Percentiles rank a stretch among this genome's conserved stretches.
Conservation (phyloP, 345 rosid genomes). For the Pseudoturritis turrita region DNA sequence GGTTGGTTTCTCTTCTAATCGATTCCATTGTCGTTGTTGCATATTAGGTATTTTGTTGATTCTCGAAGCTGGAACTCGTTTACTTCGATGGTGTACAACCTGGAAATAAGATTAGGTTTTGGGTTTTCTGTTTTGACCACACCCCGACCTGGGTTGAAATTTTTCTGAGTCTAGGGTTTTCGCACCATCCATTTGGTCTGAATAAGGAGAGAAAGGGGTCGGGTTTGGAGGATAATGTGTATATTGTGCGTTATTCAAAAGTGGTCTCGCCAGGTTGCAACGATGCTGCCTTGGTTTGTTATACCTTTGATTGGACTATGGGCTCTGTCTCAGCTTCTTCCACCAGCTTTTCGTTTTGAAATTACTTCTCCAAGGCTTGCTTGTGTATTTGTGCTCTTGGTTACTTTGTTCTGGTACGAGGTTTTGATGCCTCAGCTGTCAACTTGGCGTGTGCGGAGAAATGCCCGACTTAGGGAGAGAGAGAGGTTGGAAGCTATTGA, state of each 20-base stretch:
- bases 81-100: conserved; percentile 20
- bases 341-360: conserved; percentile 86
- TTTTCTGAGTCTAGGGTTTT: conserved; percentile 38
- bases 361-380: conserved; percentile 82
- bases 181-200: background rate
- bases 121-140: conserved; percentile 36
- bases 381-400: conserved; percentile 74
- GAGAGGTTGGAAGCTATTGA: conserved; percentile 82
- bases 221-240: conserved; percentile 74
- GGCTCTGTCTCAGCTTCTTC: conserved; percentile 90
- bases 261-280: conserved; percentile 98
- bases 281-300: conserved; percentile 95
- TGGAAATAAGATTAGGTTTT: conserved; percentile 28
- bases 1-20: background rate
- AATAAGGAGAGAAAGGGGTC: conserved; percentile 43
- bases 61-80: conserved; percentile 30
- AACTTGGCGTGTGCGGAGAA: conserved; percentile 71
- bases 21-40: conserved; percentile 8
- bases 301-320: conserved; percentile 81
- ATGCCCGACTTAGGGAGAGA: conserved; percentile 67
- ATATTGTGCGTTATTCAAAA: conserved; percentile 93
- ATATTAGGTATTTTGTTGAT: conserved; percentile 21
- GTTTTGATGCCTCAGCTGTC: conserved; percentile 88
- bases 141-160: conserved; percentile 17
- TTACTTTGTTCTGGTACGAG: conserved; percentile 87